Evolutionary conservation across 495 filamentous ascomycete genomes (phyloP), one percentile per base, ranked within the genome.

Genomic region (Hypoxylon intermedium): DNA sequence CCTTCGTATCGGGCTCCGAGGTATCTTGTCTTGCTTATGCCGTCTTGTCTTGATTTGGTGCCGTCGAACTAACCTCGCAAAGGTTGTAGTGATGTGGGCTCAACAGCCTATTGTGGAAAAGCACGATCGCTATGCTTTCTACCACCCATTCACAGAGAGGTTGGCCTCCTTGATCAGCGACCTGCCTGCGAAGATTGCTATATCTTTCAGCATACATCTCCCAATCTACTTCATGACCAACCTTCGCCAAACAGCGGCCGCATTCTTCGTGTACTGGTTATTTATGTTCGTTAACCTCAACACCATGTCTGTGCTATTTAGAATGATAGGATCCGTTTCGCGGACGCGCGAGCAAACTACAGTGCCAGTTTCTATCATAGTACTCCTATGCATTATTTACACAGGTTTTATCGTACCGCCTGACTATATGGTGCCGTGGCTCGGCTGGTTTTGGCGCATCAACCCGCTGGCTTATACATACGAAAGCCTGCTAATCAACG

Each of bases 381-480:
- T n/a, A n/a, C 72, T 92, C 24, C 81, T 82, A 18, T 69, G 92
- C 21, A 72, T 94, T 45, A 87, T 95, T 3, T 97, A 93, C 68
- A 92, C 89, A 7, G 91, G 91, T 23, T 96, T 88, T 69, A 73
- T 90, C 6, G 89, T 95, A 30, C 88, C 89, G 1, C 84, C 83
- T 0, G 78, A 72, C 34, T 81, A 87, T 49, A 93, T 94, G 90
- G 84, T 85, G 50, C 85, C 88, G 0, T 95, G 89, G 89, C 86
- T 93, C 46, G 81, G 83, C 45, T 96, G 91, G 91, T 76, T 96
- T 5, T 82, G 82, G 2, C 92, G 85, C 82, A 82, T 94, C 44
- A 92, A 96, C 59, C 91, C 90, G 0, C 80, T 95, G 5, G 84
- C 85, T 33, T 96, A 94, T 59, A 84, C 80, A 3, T 93, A 91